Evolutionary conservation across 176 grass and related monocot species (phyloP), one percentile per base, ranked within the genome.

Genomic region (Triticum timopheevii): DNA sequence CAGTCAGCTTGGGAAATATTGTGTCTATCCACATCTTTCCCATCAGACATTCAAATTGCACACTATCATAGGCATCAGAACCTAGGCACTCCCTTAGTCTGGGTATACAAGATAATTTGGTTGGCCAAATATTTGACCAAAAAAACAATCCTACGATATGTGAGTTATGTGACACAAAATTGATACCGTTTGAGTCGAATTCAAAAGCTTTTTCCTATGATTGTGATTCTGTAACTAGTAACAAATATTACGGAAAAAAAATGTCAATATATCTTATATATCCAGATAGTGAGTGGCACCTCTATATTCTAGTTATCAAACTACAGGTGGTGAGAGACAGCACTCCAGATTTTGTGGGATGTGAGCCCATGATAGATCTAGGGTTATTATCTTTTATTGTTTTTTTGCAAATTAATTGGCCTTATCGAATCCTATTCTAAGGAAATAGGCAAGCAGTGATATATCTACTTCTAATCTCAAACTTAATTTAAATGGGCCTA

Each of bases 21-120:
- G 35, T 30, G 24, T 58, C 39, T 74, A 83, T 44, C 10, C 36
- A 83, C 6, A 61, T 28, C 16, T 44, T 73, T 6, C 16, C 10
- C 69, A 83, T 42, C 35, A 83, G 6, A 73, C 10, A 40, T 31
- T 73, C 50, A 73, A 83, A 70, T 72, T 72, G 81, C 49, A 72
- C 70, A 16, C 38, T 12, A 39, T 42, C 13, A 10, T 28, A 20
- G 42, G 58, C 3, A 0, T 35, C 49, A 73, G n/a, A 79, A 61
- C 11, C 19, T 70, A 86, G 19, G 61, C 33, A 80, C 38, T 25
- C 31, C 25, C 13, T 40, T 73, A 6, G 11, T 73, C 11, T 10
- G 4, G 68, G 33, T 38, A 70, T 71, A 71, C 22, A 44, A 44
- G 2, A 13, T 40, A 73, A 4, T 45, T 44, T 45, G 11, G 4